Evolutionary conservation across 306 rosid genomes (phyloP), one percentile per base, ranked within the genome.

Genomic region (Macrotyloma uniflorum): DNA sequence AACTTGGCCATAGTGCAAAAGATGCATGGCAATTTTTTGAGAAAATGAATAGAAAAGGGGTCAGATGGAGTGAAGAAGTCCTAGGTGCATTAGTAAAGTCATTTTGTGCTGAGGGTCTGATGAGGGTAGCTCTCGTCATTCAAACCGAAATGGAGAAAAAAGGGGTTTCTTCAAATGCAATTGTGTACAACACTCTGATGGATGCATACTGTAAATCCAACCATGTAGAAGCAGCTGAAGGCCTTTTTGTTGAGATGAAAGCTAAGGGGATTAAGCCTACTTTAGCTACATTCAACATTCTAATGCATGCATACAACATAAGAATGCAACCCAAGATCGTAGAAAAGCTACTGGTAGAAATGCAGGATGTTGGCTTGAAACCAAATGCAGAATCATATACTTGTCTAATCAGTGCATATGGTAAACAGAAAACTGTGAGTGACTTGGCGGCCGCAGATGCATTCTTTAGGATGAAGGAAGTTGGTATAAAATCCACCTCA

Each of bases 371-470:
- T 87, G 93, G 97, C 64, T 82, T 94, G 87, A 84, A 76, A 72
- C 97, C 97, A 24, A 88, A 89, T 80, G 95, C 79, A 28, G 86
- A 85, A 79, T 90, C 97, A 23, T 94, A 88, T 80, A 88, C 98
- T 35, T 89, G 93, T 81, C 88, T 92, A 22, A 87, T 94, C 67
- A 88, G 91, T 82, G 98, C 97, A 4, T 94, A 94, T 70, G 98
- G 97, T 49, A 89, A 83, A 88, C 86, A 83, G 84, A 94, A 84
- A 79, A 77, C 81, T 18, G 86, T 85, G 93, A 88, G 92, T 61
- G 97, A 92, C 88, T 80, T 89, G 95, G 98, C 98, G 22, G 98
- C 97, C 24, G 93, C 91, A 4, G 90, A 89, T 85, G 93, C 95
- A 38, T 92, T 92, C 82, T 78, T 90, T 86, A 92, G 89, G 88